Evolutionary conservation across 495 filamentous ascomycete species (phyloP), one percentile per base, ranked within the genome.

Genomic region (Penicillium malachiteum): DNA sequence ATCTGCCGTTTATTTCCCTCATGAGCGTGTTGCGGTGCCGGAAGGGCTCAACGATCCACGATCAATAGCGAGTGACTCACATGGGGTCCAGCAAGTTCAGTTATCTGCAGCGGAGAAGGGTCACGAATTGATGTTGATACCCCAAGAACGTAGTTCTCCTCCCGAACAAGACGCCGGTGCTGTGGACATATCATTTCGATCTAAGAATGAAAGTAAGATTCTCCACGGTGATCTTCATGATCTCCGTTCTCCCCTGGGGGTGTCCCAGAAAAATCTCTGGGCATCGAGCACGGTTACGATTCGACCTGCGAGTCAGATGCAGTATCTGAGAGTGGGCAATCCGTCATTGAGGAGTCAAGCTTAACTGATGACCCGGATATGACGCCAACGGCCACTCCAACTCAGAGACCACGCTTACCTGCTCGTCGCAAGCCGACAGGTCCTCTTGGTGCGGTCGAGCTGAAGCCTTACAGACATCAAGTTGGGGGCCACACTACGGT

Each of bases 391-490:
- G 80, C 84, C 14, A 83, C 85, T 3, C 82, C 76, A 37, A 77
- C 68, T 26, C 76, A 68, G 44, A 55, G 62, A 13, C 61, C 67
- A 12, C 68, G 73, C 54, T 54, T 70, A 57, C 67, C 65, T 11
- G 59, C 62, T 18, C 67, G 66, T 30, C 71, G 68, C 48, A 71
- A 70, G 50, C 53, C 68, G 17, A 55, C 66, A 11, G 84, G 80
- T 53, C 92, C 92, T 13, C 71, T 95, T 18, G 90, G 93, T 14
- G 93, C 93, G 11, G 95, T 98, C 59, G 93, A 97, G 69, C 77
- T 98, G 57, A 96, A 97, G 58, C 94, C 94, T 5, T 98, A 96
- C 69, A 89, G 90, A 42, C 94, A 98, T 70, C 94, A 98, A 68
- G 94, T 98, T 51, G 94, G 94, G 16, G 94, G 94, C 1, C 94